These are phyloP conservation scores for Medakamo hakoo DNA, from an alignment of 139 green algal species.

Conservation along the genomic window DNA sequence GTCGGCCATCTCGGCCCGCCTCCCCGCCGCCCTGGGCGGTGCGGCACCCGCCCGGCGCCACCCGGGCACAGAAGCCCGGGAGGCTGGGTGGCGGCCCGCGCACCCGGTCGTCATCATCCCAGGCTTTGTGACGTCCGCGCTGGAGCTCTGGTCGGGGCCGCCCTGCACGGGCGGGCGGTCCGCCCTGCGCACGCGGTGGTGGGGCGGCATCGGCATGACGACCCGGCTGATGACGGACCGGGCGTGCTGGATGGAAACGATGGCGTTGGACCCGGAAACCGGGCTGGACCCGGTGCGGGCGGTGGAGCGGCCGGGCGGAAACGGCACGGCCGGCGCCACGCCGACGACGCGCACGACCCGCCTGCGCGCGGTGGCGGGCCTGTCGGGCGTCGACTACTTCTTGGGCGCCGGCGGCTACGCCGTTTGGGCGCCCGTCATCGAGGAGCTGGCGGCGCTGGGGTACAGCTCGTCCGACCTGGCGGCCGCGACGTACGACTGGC, in stretches of 20 bases:
- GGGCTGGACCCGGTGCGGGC: constrained; percentile 34
- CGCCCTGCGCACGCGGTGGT: constrained; percentile 24
- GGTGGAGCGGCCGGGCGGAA: too few relatives aligned
- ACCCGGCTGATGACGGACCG: constrained; percentile 1
- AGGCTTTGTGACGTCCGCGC: constrained; percentile 22
- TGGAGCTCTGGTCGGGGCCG: constrained; percentile 57
- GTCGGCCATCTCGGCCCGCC: too few relatives aligned
- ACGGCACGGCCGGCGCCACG: too few relatives aligned
- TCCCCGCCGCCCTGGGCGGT: not conserved
- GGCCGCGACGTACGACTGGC: constrained; percentile 58
- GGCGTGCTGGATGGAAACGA: constrained; percentile 32
- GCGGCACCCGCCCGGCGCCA: too few relatives aligned
- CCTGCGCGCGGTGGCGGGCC: constrained; percentile 28
- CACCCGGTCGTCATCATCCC: constrained; percentile 38
- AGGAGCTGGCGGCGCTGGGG: constrained; percentile 45
- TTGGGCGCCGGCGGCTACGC: constrained; percentile 36
- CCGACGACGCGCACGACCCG: constrained; percentile 18
- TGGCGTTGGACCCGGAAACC: constrained; percentile 21
- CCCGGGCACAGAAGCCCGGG: too few relatives aligned
- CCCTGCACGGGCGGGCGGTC: constrained; percentile 31
- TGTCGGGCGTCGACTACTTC: constrained; percentile 58
- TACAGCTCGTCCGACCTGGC: constrained; percentile 57
- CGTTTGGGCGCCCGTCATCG: constrained; percentile 58
- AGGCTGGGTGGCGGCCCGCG: constrained; percentile 17
- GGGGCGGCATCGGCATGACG: constrained; percentile 17